Conservation (phyloP, 2,329 filamentous ascomycete genomes). For the Penicillium oxalicum region DNA sequence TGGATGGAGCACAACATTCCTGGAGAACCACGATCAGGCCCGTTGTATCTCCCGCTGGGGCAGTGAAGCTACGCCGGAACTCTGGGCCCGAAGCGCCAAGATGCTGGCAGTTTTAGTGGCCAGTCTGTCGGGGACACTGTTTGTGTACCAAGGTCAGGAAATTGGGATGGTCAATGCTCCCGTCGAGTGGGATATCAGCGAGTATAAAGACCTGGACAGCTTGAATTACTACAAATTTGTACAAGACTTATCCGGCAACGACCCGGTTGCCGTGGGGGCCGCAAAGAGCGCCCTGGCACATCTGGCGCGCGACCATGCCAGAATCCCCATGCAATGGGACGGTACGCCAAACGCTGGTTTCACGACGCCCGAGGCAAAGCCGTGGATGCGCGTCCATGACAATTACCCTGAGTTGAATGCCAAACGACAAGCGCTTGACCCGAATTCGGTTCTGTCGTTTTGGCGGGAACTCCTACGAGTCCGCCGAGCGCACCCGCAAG, state of each 20-base stretch:
- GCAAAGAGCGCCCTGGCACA: constrained; percentile 51
- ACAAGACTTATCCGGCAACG: constrained; percentile 24
- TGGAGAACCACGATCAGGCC: constrained; percentile 60
- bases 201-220: constrained; percentile 40
- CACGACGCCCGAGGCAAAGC: constrained; percentile 45
- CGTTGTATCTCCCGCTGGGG: constrained; percentile 51
- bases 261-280: constrained; percentile 37
- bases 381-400: constrained; percentile 58
- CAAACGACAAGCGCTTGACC: constrained; percentile 45
- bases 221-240: constrained; percentile 45
- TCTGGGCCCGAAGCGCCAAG: constrained; percentile 46
- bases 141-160: constrained; percentile 58
- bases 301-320: constrained; percentile 55
- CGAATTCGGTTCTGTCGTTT: constrained; percentile 50
- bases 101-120: constrained; percentile 49
- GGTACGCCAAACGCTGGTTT: constrained; percentile 55
- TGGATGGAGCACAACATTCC: constrained; percentile 55
- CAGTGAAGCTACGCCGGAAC: constrained; percentile 44
- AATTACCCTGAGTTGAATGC: constrained; percentile 41
- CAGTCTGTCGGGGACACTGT: constrained; percentile 49
- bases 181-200: constrained; percentile 43
- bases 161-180: constrained; percentile 56
- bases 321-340: constrained; percentile 65
- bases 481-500: constrained; percentile 51
- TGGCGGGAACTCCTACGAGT: constrained; percentile 52